Evolutionary conservation across 768 basidiomycete species (phyloP).

Genomic region (Termitomyces titanicus): DNA sequence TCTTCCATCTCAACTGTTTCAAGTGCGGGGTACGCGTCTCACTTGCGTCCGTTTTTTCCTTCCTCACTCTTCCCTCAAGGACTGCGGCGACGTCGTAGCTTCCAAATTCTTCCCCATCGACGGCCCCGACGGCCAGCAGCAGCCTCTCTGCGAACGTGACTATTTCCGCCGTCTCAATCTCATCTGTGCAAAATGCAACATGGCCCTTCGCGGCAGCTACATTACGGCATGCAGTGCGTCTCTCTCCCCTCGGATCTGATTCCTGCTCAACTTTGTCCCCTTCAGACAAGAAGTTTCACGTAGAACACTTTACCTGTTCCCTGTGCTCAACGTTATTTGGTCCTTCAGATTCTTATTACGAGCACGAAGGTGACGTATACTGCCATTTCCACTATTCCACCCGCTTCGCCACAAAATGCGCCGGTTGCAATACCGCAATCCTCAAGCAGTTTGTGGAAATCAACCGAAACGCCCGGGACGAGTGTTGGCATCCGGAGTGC

Average conservation of each 20-base stretch:
- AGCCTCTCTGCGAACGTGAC: slow-evolving; percentile 96
- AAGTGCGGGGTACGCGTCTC: slow-evolving; percentile 79
- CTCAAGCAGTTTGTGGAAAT: slow-evolving; percentile 99
- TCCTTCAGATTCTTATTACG: slow-evolving; percentile 98
- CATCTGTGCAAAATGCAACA: slow-evolving; percentile 94
- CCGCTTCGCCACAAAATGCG: slow-evolving; percentile 97
- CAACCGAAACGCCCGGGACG: slow-evolving; percentile 95
- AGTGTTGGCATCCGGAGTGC: slow-evolving; percentile 99
- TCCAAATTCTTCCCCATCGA: slow-evolving; percentile 99
- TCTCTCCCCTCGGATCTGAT: slow-evolving; percentile 9
- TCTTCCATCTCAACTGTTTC: slow-evolving; percentile 98
- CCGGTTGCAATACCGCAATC: slow-evolving; percentile 95
- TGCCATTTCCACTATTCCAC: slow-evolving; percentile 99
- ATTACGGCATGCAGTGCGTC: slow-evolving; percentile 95
- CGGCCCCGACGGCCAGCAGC: slow-evolving; percentile 81
- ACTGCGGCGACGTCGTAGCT: slow-evolving; percentile 94
- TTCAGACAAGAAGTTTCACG: slow-evolving; percentile 96
- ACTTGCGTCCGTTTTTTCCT: slow-evolving; percentile 3
- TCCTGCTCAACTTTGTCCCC: slow-evolving; percentile 8
- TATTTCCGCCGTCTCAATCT: slow-evolving; percentile 95
- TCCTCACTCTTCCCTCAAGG: slow-evolving; percentile 34
- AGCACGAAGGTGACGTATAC: slow-evolving; percentile 96
- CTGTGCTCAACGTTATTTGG: slow-evolving; percentile 95
- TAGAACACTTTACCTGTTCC: slow-evolving; percentile 99
- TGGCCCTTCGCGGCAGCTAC: slow-evolving; percentile 93